Evolutionary conservation across 2,329 filamentous ascomycete genomes (phyloP).

Genomic region (Apiospora koreana): DNA sequence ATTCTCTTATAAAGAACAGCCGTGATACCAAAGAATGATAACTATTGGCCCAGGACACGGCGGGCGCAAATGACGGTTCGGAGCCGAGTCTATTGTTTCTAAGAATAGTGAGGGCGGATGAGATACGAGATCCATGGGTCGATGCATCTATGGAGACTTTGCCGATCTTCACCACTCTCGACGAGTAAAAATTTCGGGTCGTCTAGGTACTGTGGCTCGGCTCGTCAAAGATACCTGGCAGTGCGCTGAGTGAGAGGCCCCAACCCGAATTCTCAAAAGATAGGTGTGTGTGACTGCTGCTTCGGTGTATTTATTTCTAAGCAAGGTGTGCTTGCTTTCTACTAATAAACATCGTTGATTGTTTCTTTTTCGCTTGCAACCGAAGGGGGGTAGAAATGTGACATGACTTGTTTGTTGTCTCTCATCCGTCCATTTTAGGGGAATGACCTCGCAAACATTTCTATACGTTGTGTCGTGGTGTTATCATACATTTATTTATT

Average conservation of each 20-base stretch:
- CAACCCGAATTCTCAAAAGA: neutral
- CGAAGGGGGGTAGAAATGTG: neutral
- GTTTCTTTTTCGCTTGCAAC: neutral
- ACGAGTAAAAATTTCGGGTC: neutral
- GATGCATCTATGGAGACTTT: neutral
- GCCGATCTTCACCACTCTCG: neutral
- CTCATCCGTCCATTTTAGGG: neutral
- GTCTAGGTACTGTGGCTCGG: neutral
- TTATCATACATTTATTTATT: conserved; percentile 7
- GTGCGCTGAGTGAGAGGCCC: neutral
- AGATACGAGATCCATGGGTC: conserved; percentile 1
- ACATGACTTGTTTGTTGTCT: neutral
- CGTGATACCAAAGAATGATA: neutral
- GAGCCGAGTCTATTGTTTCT: neutral
- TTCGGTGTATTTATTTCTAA: neutral
- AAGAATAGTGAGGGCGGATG: neutral
- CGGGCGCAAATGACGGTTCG: neutral
- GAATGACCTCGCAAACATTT: neutral
- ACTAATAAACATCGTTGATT: neutral
- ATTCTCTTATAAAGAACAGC: neutral
- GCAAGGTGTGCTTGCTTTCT: neutral
- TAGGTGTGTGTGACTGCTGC: too few relatives aligned
- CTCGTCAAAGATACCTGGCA: neutral
- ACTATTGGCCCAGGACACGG: neutral
- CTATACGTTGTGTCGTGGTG: neutral